These are phyloP conservation scores for Lolium multiflorum DNA, from an alignment of 176 grass and related monocot genomes.

Conservation along the genomic window DNA sequence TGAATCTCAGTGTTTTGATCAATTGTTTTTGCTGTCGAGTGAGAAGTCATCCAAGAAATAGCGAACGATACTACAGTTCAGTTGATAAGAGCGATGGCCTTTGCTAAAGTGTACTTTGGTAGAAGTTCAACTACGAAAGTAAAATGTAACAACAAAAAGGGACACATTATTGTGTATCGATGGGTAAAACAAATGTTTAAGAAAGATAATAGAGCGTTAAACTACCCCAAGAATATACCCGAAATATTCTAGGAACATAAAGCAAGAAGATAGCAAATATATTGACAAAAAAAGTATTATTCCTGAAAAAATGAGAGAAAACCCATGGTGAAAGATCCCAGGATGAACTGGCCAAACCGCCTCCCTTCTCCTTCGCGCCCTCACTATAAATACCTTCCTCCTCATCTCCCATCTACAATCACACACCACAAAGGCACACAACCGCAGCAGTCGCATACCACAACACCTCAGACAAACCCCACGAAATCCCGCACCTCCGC, in stretches of 20 bases:
- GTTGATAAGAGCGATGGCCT: neutral
- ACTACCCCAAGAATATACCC: neutral
- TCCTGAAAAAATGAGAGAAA: neutral
- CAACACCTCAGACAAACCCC: neutral
- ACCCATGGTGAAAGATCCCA: slow-evolving; percentile 10
- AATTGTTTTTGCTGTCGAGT: no score
- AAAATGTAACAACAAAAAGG: no score
- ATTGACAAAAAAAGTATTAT: no score
- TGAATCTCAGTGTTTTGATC: no score
- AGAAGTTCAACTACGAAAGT: no score
- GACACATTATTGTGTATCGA: no score
- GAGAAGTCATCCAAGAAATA: no score
- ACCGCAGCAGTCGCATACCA: slow-evolving; percentile 4
- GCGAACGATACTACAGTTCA: neutral
- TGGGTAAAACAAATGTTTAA: no score
- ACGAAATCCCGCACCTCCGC: neutral
- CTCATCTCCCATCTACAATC: neutral
- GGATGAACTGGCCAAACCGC: slow-evolving; percentile 13
- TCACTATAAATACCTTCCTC: slow-evolving; percentile 50
- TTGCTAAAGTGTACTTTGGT: neutral
- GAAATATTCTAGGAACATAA: neutral
- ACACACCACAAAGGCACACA: slow-evolving; percentile 6
- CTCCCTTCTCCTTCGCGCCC: slow-evolving; percentile 29
- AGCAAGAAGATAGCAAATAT: no score
- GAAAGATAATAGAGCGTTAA: neutral